Evolutionary conservation across 2,329 filamentous ascomycete genomes (phyloP).

Genomic region (Pseudogymnoascus sp.): DNA sequence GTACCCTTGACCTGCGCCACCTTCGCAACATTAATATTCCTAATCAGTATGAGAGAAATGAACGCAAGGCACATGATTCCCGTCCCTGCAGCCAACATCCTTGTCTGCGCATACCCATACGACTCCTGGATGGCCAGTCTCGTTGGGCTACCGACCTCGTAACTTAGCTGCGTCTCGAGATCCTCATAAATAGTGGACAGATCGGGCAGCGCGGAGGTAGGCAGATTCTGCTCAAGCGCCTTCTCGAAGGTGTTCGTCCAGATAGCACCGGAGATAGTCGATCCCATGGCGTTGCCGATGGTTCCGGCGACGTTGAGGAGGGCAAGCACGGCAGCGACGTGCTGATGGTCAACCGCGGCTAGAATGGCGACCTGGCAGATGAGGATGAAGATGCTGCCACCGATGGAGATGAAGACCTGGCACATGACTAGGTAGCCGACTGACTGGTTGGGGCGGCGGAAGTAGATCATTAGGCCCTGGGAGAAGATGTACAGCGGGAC

Average conservation of each 20-base stretch:
- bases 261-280: constrained; percentile 54
- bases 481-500: constrained; percentile 49
- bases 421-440: constrained; percentile 51
- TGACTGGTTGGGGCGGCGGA: constrained; percentile 44
- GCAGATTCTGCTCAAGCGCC: constrained; percentile 46
- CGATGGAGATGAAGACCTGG: constrained; percentile 53
- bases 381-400: constrained; percentile 50
- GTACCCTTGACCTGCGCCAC: constrained; percentile 38
- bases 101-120: constrained; percentile 45
- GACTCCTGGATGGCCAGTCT: constrained; percentile 48
- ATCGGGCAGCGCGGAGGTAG: constrained; percentile 32
- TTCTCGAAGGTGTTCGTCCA: constrained; percentile 55
- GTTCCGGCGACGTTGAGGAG: constrained; percentile 53
- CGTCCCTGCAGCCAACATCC: constrained; percentile 45
- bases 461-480: constrained; percentile 50
- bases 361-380: constrained; percentile 51
- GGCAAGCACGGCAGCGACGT: constrained; percentile 52
- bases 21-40: constrained; percentile 39
- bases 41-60: constrained; percentile 36
- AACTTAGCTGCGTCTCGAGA: constrained; percentile 44
- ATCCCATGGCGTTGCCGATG: constrained; percentile 53
- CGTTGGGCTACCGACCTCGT: constrained; percentile 38
- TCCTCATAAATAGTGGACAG: constrained; percentile 45
- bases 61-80: constrained; percentile 38
- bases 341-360: constrained; percentile 49